A percentile compares a stretch with the other conserved stretches of the same genome.
phyloP scores from a whole-genome alignment of 2,329 filamentous ascomycete species.

The Phoma herbarum region DNA sequence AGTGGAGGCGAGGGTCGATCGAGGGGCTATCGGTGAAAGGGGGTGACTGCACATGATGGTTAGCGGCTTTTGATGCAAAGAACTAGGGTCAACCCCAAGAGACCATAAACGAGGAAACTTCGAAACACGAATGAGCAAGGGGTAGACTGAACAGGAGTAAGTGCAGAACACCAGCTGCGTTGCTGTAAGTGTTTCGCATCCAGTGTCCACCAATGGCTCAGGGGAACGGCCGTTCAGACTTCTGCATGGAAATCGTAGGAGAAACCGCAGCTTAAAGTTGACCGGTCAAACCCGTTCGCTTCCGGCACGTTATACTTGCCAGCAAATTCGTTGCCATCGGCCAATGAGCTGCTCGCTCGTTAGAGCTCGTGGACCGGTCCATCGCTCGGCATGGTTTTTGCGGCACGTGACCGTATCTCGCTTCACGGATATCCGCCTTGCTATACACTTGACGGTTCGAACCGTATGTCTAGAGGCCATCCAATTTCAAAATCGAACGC shows the following conservation, averaged over 20 bases:
- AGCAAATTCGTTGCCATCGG: constrained; percentile 33
- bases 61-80: constrained; percentile 44
- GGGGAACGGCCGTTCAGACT: constrained; percentile 31
- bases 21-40: constrained; percentile 38
- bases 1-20: constrained; percentile 38
- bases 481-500: constrained; percentile 32
- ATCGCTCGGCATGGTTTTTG: constrained; percentile 46
- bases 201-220: constrained; percentile 38
- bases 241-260: constrained; percentile 27
- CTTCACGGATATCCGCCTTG: constrained; percentile 50
- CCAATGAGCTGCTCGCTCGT: constrained; percentile 39
- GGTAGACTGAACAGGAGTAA: constrained; percentile 24
- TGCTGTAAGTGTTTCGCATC: constrained; percentile 25
- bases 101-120: constrained; percentile 9
- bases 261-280: constrained; percentile 29
- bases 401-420: constrained; percentile 50
- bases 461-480: constrained; percentile 42
- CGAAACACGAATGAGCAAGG: constrained; percentile 26
- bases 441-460: constrained; percentile 43
- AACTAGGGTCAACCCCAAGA: constrained; percentile 34
- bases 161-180: constrained; percentile 31
- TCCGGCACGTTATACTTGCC: constrained; percentile 36
- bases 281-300: constrained; percentile 25
- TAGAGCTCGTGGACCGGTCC: constrained; percentile 35
- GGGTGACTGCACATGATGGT: constrained; percentile 48